Evolutionary conservation across 495 filamentous ascomycete genomes (phyloP), one percentile per base, ranked within the genome.

Genomic region (Diplogelasinospora grovesii): DNA sequence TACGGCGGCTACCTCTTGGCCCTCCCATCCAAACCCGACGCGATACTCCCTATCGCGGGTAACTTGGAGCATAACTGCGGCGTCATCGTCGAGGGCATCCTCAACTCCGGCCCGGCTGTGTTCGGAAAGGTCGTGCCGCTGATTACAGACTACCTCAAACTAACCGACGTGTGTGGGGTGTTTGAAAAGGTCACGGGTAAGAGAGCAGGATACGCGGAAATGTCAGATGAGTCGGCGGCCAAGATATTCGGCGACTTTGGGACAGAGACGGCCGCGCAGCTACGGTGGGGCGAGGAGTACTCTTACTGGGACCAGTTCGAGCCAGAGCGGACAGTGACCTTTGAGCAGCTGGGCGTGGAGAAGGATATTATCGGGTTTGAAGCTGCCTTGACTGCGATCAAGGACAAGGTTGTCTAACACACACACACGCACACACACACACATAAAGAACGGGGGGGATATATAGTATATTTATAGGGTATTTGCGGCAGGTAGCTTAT

Each of bases 401-500:
- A 33, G 22, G 14, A 5, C 8, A 14, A 21, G 36, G n/a, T n/a
- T n/a, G n/a, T n/a, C 28, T 6, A 31, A 3, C 5, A 31, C 18
- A 6, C 28, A 31, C 11, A 3, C 11, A n/a, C 8, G 11, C 27
- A n/a, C 9, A 1, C 27, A n/a, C 8, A n/a, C 16, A n/a, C n/a
- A n/a, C n/a, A n/a, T n/a, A n/a, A n/a, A n/a, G n/a, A n/a, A n/a
- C n/a, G n/a, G n/a, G n/a, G n/a, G n/a, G n/a, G n/a, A n/a, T n/a
- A n/a, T n/a, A n/a, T n/a, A n/a, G n/a, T n/a, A n/a, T n/a, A 42
- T 27, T 27, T 46, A 36, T n/a, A 21, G 20, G 11, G 15, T 18
- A 39, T 52, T 54, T 5, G 39, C 39, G 15, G 15, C 32, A 2
- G 53, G 46, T 6, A 35, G 11, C 4, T 39, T 50, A 30, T 61